Percentiles rank a stretch among this genome's conserved stretches.
phyloP scores from a whole-genome alignment of 1,139 yeast genomes.

The Casaregolazyma lundiana region DNA sequence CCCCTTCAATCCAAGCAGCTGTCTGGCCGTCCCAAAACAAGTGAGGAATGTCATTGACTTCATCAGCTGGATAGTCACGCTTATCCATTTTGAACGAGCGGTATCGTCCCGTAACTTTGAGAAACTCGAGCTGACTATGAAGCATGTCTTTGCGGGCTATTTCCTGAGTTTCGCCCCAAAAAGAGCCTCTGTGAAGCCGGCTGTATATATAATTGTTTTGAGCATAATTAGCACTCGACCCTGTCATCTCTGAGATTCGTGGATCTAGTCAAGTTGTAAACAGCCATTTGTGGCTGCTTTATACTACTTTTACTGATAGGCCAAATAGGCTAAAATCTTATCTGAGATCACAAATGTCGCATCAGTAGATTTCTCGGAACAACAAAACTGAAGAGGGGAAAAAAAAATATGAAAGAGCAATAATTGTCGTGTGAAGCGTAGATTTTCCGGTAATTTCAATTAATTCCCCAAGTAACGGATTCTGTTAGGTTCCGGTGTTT shows the following conservation, averaged over 20 bases:
- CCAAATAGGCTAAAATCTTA: background rate
- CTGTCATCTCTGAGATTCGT: background rate
- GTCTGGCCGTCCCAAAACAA: background rate
- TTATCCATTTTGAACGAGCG: background rate
- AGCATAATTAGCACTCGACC: background rate
- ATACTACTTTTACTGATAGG: background rate
- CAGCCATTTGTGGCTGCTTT: background rate
- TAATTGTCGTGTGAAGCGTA: too few species aligned
- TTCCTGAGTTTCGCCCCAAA: background rate
- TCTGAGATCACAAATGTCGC: background rate
- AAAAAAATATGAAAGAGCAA: too few species aligned
- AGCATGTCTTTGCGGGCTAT: background rate
- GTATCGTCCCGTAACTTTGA: background rate
- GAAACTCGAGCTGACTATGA: background rate
- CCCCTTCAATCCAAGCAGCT: background rate
- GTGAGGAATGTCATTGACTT: background rate
- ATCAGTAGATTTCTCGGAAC: too few species aligned
- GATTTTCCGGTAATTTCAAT: too few species aligned
- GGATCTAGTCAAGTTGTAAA: background rate
- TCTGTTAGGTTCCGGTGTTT: too few species aligned
- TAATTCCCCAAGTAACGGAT: too few species aligned
- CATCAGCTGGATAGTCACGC: background rate
- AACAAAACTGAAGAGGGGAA: too few species aligned
- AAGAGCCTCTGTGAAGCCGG: background rate
- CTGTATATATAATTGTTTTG: background rate